Percentiles rank a stretch among this genome's conserved stretches.
These are phyloP conservation scores for Moricandia arvensis DNA, from an alignment of 345 rosid genomes.

Conservation along the genomic window DNA sequence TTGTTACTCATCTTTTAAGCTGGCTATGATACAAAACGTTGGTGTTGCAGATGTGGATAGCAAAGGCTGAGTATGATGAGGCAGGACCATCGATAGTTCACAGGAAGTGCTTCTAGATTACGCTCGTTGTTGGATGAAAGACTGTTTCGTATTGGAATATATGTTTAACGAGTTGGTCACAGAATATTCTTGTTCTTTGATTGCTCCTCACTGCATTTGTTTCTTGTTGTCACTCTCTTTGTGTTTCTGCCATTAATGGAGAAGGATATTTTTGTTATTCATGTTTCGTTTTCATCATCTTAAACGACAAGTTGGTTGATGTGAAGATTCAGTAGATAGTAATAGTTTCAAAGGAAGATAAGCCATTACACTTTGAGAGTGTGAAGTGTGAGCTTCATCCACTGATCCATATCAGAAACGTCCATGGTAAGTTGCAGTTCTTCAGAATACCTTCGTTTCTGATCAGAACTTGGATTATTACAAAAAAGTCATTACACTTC, in stretches of 20 bases:
- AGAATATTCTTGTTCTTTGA: constrained; percentile 18
- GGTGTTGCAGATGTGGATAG: constrained; percentile 51
- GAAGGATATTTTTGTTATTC: not conserved
- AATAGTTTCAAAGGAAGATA: not conserved
- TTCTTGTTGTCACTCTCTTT: constrained; percentile 3
- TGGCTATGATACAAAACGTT: not conserved
- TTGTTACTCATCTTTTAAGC: not conserved
- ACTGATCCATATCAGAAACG: no score
- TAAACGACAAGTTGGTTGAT: not conserved
- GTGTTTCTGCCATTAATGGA: not conserved
- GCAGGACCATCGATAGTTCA: constrained; percentile 57
- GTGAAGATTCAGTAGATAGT: not conserved
- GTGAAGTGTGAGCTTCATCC: no score
- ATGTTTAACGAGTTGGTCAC: constrained; percentile 3
- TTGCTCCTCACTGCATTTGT: not conserved
- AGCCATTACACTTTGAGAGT: not conserved
- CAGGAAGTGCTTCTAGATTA: constrained; percentile 50
- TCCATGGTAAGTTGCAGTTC: no score
- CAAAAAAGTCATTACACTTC: not conserved
- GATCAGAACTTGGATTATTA: no score
- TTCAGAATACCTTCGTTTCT: no score
- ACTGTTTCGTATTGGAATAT: constrained; percentile 19
- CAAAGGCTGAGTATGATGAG: constrained; percentile 55
- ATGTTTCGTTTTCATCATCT: not conserved
- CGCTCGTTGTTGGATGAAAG: constrained; percentile 3